phyloP scores from a whole-genome alignment of 345 rosid species.

The Brassica rapa region DNA sequence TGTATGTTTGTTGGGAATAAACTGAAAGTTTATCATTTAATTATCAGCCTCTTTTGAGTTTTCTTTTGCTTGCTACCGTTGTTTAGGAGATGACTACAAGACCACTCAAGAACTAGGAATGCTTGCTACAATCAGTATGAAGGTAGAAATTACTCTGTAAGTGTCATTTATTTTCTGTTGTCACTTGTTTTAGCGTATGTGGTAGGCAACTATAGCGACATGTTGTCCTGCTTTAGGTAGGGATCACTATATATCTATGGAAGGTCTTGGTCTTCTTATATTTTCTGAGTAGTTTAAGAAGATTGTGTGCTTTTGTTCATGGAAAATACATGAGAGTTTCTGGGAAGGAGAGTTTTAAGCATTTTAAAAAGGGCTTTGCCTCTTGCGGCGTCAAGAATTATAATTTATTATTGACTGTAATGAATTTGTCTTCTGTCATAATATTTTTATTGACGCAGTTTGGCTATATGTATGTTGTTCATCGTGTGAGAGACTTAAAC shows the following conservation, averaged over 20 bases:
- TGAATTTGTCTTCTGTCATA: neutral
- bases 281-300: conserved; percentile 11
- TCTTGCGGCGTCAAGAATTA: neutral
- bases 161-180: conserved; percentile 20
- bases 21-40: neutral
- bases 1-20: conserved; percentile 23
- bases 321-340: conserved; percentile 11
- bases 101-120: conserved; percentile 6
- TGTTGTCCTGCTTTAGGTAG: conserved; percentile 8
- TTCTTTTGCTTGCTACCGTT: conserved; percentile 21
- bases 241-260: neutral
- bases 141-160: conserved; percentile 19
- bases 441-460: conserved; percentile 28
- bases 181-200: conserved; percentile 7
- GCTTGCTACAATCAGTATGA: conserved; percentile 15
- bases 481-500: conserved; percentile 22
- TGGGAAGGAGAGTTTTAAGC: neutral
- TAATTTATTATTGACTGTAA: neutral
- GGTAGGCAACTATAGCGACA: neutral
- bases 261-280: conserved; percentile 30
- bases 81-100: conserved; percentile 12
- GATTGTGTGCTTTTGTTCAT: neutral
- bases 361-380: neutral
- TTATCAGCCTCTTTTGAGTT: neutral
- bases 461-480: conserved; percentile 2